Evolutionary conservation across 2,329 filamentous ascomycete genomes (phyloP).

Genomic region (Arthroderma sp.): DNA sequence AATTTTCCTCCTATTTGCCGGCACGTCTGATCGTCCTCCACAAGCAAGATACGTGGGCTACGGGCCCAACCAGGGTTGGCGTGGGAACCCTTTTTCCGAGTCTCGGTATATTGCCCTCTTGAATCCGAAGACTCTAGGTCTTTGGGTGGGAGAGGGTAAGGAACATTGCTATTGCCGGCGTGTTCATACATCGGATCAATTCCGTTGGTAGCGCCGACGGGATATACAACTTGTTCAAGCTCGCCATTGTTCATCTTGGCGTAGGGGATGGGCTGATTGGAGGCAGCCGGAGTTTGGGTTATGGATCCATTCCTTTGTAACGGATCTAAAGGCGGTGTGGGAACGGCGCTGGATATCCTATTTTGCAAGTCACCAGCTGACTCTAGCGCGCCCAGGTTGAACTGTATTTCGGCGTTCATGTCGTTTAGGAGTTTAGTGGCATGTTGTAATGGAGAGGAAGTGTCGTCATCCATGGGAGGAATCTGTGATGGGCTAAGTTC

Average conservation of each 20-base stretch:
- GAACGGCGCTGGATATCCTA: conserved; percentile 41
- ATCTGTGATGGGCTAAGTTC: conserved; percentile 35
- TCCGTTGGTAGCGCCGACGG: conserved; percentile 76
- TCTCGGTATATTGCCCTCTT: conserved; percentile 35
- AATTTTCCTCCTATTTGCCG: conserved; percentile 55
- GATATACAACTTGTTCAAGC: conserved; percentile 67
- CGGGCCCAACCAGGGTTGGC: conserved; percentile 53
- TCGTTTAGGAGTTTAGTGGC: conserved; percentile 54
- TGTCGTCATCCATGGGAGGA: conserved; percentile 44
- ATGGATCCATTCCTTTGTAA: conserved; percentile 24
- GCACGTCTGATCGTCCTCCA: conserved; percentile 66
- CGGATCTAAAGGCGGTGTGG: conserved; percentile 44
- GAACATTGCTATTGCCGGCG: conserved; percentile 76
- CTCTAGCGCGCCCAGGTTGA: conserved; percentile 52
- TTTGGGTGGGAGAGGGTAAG: conserved; percentile 65
- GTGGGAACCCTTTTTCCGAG: conserved; percentile 47
- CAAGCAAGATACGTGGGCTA: conserved; percentile 69
- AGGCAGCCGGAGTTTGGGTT: conserved; percentile 32
- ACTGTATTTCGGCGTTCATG: conserved; percentile 51
- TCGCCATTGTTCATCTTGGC: conserved; percentile 39
- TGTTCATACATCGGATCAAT: conserved; percentile 93
- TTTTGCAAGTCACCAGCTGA: conserved; percentile 49
- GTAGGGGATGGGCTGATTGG: conserved; percentile 39
- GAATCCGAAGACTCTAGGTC: conserved; percentile 38
- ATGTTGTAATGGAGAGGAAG: conserved; percentile 55